These are phyloP conservation scores for Fusarium sulawesiense DNA, from an alignment of 2,329 filamentous ascomycete genomes.

Conservation along the genomic window DNA sequence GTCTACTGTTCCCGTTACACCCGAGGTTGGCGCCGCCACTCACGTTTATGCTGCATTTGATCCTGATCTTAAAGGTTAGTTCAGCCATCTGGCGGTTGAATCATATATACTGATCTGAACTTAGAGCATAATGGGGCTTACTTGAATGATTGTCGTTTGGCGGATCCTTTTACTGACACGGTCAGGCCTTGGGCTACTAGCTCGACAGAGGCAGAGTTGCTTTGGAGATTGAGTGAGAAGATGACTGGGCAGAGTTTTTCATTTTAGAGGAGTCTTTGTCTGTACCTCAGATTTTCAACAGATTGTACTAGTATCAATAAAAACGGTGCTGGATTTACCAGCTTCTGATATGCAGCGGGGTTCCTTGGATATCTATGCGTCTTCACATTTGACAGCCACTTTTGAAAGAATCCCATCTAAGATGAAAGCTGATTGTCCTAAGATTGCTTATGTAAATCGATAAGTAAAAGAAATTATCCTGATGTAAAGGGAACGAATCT, in stretches of 20 bases:
- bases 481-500: no score
- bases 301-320: neutral
- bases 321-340: neutral
- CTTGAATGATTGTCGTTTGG: constrained; percentile 15
- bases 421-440: accelerated
- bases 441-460: neutral
- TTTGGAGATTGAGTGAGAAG: constrained; percentile 35
- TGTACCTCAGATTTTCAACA: accelerated
- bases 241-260: constrained; percentile 24
- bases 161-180: constrained; percentile 16
- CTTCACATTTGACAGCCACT: no score
- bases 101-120: neutral
- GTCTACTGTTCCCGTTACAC: neutral
- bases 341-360: no score
- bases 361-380: no score
- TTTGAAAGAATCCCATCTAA: no score
- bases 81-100: accelerated
- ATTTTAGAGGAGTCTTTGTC: neutral
- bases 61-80: constrained; percentile 6
- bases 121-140: constrained; percentile 27
- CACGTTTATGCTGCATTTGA: constrained; percentile 33
- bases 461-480: neutral
- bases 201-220: constrained; percentile 9
- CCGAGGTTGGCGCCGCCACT: constrained; percentile 23
- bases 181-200: constrained; percentile 31